Percentiles rank a stretch among this genome's conserved stretches.
These are phyloP conservation scores for Aspergillus brasiliensis DNA, from an alignment of 2,329 filamentous ascomycete species.

Conservation along the genomic window DNA sequence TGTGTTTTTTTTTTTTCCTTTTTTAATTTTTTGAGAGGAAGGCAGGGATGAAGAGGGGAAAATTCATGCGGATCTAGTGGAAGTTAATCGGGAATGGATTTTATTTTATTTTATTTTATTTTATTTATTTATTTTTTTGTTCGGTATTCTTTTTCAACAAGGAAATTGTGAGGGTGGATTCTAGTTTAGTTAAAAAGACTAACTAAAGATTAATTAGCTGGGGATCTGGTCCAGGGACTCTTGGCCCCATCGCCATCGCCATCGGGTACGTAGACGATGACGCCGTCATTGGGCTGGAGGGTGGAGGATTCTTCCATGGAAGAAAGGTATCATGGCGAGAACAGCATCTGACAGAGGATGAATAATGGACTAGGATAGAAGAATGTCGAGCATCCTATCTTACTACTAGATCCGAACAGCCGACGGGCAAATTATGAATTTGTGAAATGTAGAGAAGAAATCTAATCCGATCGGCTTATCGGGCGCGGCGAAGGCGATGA, in stretches of 20 bases:
- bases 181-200: neutral
- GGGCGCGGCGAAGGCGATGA: neutral
- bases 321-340: neutral
- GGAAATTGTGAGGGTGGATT: too few species aligned
- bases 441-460: neutral
- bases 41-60: conserved; percentile 2
- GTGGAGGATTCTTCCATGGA: neutral
- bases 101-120: neutral
- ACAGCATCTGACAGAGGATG: too few species aligned
- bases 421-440: too few species aligned
- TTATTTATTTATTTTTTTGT: neutral
- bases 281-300: neutral
- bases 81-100: neutral
- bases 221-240: neutral
- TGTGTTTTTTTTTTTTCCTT: too few species aligned
- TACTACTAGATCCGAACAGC: too few species aligned
- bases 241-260: neutral
- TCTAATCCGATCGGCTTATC: conserved; percentile 3
- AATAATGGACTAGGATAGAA: too few species aligned
- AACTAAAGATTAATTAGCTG: neutral
- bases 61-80: neutral
- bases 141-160: too few species aligned
- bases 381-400: too few species aligned
- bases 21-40: too few species aligned
- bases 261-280: conserved; percentile 14